These are phyloP conservation scores for Curvularia sp. DNA, from an alignment of 2,329 filamentous ascomycete species.

Conservation along the genomic window DNA sequence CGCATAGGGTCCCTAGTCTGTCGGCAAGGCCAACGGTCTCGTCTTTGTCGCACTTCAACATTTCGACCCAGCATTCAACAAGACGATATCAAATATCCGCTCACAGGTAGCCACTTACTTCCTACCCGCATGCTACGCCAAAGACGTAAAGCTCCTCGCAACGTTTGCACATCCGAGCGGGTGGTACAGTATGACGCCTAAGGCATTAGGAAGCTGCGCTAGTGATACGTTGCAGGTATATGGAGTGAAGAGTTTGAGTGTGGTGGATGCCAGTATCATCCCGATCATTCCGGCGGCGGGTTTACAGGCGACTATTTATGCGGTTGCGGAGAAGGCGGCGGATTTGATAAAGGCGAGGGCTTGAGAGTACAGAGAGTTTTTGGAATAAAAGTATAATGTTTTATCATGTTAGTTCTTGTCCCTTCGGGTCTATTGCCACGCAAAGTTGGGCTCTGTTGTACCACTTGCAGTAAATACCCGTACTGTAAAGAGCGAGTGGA, in stretches of 20 bases:
- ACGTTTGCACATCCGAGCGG: constrained; percentile 29
- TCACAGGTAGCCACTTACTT: constrained; percentile 18
- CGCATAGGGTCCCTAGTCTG: constrained; percentile 36
- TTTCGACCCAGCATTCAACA: constrained; percentile 10
- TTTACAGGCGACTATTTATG: constrained; percentile 28
- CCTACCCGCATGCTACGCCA: constrained; percentile 21
- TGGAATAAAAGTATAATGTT: background rate
- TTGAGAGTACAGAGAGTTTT: background rate
- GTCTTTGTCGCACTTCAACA: constrained; percentile 19
- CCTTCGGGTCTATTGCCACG: background rate
- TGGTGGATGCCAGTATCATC: constrained; percentile 38
- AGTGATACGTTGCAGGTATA: constrained; percentile 27
- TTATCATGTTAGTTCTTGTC: background rate
- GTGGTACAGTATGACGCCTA: constrained; percentile 30
- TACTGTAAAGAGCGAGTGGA: background rate
- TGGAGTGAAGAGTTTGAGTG: constrained; percentile 27
- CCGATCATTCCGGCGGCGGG: constrained; percentile 30
- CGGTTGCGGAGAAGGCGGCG: constrained; percentile 11
- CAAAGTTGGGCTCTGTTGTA: background rate
- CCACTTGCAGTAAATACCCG: background rate
- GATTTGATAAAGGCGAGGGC: constrained; percentile 8
- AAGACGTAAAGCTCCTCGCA: constrained; percentile 7
- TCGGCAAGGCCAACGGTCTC: constrained; percentile 14
- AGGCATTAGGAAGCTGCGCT: constrained; percentile 29
- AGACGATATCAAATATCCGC: constrained; percentile 8